These are phyloP conservation scores for Allantophomopsis cytisporea DNA, from an alignment of 2,329 filamentous ascomycete species.

Conservation along the genomic window DNA sequence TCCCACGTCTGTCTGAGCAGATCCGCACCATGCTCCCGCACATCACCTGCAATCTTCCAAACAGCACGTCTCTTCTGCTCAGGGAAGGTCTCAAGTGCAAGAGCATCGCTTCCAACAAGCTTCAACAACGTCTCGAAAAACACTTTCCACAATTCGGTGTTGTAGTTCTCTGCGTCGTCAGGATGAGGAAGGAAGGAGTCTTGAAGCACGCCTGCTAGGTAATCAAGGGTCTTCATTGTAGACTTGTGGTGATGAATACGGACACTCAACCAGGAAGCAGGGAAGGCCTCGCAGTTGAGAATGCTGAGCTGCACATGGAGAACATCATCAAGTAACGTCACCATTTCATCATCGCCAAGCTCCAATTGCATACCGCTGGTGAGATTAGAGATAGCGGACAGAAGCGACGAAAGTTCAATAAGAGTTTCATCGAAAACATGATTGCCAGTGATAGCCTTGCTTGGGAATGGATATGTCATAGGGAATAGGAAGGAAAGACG, in stretches of 20 bases:
- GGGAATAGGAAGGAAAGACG: constrained; percentile 83
- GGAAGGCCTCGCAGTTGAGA: constrained; percentile 79
- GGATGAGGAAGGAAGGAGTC: constrained; percentile 76
- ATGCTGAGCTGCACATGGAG: constrained; percentile 84
- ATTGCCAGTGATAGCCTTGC: constrained; percentile 46
- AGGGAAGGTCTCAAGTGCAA: constrained; percentile 89
- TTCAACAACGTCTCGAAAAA: constrained; percentile 86
- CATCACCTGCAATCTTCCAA: constrained; percentile 98
- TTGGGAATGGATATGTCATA: constrained; percentile 76
- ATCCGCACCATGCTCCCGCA: constrained; percentile 81
- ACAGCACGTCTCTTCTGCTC: constrained; percentile 93
- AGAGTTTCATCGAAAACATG: constrained; percentile 69
- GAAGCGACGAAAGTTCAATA: constrained; percentile 75
- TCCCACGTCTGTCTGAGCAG: constrained; percentile 81
- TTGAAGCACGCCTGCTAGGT: constrained; percentile 67
- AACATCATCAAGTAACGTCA: constrained; percentile 61
- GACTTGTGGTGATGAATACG: constrained; percentile 90
- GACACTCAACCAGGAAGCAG: constrained; percentile 78
- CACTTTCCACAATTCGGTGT: constrained; percentile 84
- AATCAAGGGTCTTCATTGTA: constrained; percentile 73
- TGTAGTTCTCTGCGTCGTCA: constrained; percentile 71
- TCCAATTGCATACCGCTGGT: constrained; percentile 65
- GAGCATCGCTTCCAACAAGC: constrained; percentile 74
- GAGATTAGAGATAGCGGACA: constrained; percentile 69
- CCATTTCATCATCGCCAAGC: constrained; percentile 59